A percentile compares a stretch with the other conserved stretches of the same genome.
Conservation (phyloP, 2,329 filamentous ascomycete genomes). For the Scortechinia acanthostroma region DNA sequence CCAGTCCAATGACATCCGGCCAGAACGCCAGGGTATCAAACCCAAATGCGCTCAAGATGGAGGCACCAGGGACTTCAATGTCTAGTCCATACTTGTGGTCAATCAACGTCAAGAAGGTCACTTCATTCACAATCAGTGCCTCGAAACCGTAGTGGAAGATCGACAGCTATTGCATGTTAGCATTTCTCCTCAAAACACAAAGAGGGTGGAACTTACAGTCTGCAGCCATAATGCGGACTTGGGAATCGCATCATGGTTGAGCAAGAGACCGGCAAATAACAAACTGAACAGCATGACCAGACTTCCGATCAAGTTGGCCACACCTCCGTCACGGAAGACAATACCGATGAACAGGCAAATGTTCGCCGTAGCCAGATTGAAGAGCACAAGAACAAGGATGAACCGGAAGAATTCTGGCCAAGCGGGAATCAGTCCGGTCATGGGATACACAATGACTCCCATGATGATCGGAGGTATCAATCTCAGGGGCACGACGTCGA, state of each 20-base stretch:
- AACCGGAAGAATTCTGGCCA: conserved; percentile 83
- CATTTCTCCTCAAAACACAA: background rate
- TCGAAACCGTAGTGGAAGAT: conserved; percentile 99
- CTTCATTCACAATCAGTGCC: conserved; percentile 93
- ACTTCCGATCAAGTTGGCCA: conserved; percentile 88
- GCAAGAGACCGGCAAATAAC: conserved; percentile 83
- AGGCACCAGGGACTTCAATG: conserved; percentile 89
- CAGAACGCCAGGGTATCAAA: conserved; percentile 84
- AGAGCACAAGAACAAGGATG: conserved; percentile 82
- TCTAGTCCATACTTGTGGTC: conserved; percentile 95
- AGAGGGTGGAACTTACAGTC: conserved; percentile 21
- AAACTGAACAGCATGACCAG: conserved; percentile 96
- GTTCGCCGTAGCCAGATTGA: conserved; percentile 87
- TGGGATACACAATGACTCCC: conserved; percentile 92
- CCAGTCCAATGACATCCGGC: conserved; percentile 75
- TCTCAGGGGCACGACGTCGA: conserved; percentile 90
- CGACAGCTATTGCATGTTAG: conserved; percentile 42
- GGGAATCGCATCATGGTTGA: conserved; percentile 92
- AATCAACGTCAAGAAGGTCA: conserved; percentile 77
- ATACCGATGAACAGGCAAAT: conserved; percentile 97
- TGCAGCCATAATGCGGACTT: conserved; percentile 82
- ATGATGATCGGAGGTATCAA: conserved; percentile 91
- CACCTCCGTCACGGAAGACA: conserved; percentile 80
- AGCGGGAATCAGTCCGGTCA: conserved; percentile 85
- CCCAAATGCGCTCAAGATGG: conserved; percentile 88